phyloP scores from a whole-genome alignment of 306 rosid genomes.

The Vicia sativa region DNA sequence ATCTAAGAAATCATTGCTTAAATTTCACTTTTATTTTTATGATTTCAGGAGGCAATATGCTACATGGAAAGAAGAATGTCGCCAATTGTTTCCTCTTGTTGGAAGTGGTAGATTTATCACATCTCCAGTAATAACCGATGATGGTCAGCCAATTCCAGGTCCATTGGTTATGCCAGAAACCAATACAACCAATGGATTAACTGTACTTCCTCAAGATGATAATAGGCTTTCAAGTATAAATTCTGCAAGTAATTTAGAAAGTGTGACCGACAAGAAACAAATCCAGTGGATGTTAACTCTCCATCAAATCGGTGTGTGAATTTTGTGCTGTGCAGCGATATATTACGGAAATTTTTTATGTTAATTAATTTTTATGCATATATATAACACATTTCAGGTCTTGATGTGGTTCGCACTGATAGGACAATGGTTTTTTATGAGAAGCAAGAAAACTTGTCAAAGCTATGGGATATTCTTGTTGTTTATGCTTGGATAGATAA shows the following conservation, averaged over 20 bases:
- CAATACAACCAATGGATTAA: slow-evolving; percentile 50
- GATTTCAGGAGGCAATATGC: slow-evolving; percentile 74
- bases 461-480: slow-evolving; percentile 96
- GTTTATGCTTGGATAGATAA: slow-evolving; percentile 96
- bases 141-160: slow-evolving; percentile 84
- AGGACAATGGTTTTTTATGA: slow-evolving; percentile 94
- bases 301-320: slow-evolving; percentile 91
- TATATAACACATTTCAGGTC: slow-evolving; percentile 63
- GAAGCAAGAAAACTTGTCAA: slow-evolving; percentile 83
- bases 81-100: slow-evolving; percentile 80
- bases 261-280: slow-evolving; percentile 66
- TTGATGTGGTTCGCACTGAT: slow-evolving; percentile 96
- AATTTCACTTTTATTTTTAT: slow-evolving; percentile 31
- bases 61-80: slow-evolving; percentile 82
- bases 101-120: slow-evolving; percentile 96
- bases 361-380: slow-evolving; percentile 7
- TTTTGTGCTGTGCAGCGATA: slow-evolving; percentile 6
- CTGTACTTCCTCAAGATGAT: slow-evolving; percentile 47
- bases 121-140: slow-evolving; percentile 79
- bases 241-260: slow-evolving; percentile 44
- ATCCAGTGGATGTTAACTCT: slow-evolving; percentile 96
- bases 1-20: slow-evolving; percentile 22
- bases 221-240: slow-evolving; percentile 37
- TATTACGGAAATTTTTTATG: slow-evolving; percentile 8
- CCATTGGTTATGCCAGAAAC: slow-evolving; percentile 74